Evolutionary conservation across 768 basidiomycete species (phyloP), one percentile per base, ranked within the genome.

Genomic region (Sarcomyxa edulis): DNA sequence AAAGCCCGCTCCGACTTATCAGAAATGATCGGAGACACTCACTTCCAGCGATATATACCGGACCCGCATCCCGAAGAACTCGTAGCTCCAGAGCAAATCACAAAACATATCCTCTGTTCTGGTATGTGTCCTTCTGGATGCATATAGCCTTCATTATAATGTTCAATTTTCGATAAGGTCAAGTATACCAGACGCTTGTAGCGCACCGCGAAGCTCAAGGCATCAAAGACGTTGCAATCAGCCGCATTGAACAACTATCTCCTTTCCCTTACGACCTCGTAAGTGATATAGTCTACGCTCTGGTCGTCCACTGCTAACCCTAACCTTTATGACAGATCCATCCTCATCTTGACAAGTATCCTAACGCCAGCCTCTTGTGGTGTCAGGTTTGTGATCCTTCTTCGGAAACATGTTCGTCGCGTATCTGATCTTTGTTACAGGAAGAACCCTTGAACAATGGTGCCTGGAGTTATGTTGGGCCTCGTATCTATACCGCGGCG

Each of bases 391-490:
- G 64, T 26, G 19, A n/a, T 28, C 2, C 4, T 18, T 30, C n/a
- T 35, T 12, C 28, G 10, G n/a, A n/a, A n/a, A n/a, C n/a, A 20
- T 21, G 15, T 11, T n/a, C 4, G 16, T 30, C n/a, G 6, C 16
- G 27, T 15, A 11, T 30, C 28, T 37, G 34, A 44, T 14, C 35
- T 47, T 10, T 37, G 26, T 50, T 35, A 20, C 54, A 81, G 74
- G 93, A 96, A 65, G 92, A 97, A 61, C 95, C 96, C 11, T 66
- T 98, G 49, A 99, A 99, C 71, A 93, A 92, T 53, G 96, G 96
- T 48, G 82, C 91, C 2, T 99, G 96, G 96, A 89, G 85, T 28
- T 96, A 99, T 55, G 81, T 96, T 43, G 93, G 88, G 18, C 88
- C 93, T 32, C 81, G 94, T 39, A 82, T 98, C 53, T 81, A 86